phyloP scores from a whole-genome alignment of 495 filamentous ascomycete genomes.

The Cryomyces minteri region DNA sequence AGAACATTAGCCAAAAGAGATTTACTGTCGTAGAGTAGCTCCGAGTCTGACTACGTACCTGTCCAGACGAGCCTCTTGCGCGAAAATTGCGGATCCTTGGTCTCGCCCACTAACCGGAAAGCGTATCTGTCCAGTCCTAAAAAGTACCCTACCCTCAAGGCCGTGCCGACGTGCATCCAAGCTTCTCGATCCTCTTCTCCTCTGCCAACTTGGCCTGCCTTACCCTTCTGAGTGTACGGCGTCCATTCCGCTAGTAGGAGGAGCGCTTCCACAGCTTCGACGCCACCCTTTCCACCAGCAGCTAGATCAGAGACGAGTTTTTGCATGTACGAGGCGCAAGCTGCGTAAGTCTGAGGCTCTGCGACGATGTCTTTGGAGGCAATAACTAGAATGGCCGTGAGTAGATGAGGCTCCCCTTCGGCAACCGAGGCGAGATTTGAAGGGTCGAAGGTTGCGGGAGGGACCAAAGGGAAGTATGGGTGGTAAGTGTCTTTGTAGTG shows the following conservation, averaged over 20 bases:
- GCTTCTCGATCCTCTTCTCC: slow-evolving; percentile 48
- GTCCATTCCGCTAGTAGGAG: slow-evolving; percentile 47
- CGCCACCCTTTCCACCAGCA: slow-evolving; percentile 38
- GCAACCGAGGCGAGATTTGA: slow-evolving; percentile 27
- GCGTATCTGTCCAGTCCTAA: slow-evolving; percentile 38
- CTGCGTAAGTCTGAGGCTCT: slow-evolving; percentile 34
- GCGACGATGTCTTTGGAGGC: slow-evolving; percentile 41
- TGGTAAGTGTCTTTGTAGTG: slow-evolving; percentile 39
- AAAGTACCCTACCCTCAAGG: slow-evolving; percentile 44
- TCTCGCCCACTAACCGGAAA: slow-evolving; percentile 32
- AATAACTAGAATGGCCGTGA: slow-evolving; percentile 44
- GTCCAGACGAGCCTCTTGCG: slow-evolving; percentile 43
- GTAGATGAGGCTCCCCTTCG: slow-evolving; percentile 34
- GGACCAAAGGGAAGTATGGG: slow-evolving; percentile 43
- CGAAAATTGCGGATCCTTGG: slow-evolving; percentile 22
- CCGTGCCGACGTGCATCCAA: slow-evolving; percentile 51
- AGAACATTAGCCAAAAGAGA: no score
- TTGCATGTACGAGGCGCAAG: slow-evolving; percentile 46
- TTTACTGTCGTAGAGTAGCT: no score
- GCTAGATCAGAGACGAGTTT: slow-evolving; percentile 39
- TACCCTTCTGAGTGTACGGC: slow-evolving; percentile 26
- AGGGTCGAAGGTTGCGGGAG: slow-evolving; percentile 32
- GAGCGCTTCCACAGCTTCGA: slow-evolving; percentile 46
- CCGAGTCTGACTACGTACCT: no score
- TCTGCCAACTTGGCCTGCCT: slow-evolving; percentile 35